phyloP scores from a whole-genome alignment of 1,284 basidiomycete genomes.

The Ceratobasidium sp. region DNA sequence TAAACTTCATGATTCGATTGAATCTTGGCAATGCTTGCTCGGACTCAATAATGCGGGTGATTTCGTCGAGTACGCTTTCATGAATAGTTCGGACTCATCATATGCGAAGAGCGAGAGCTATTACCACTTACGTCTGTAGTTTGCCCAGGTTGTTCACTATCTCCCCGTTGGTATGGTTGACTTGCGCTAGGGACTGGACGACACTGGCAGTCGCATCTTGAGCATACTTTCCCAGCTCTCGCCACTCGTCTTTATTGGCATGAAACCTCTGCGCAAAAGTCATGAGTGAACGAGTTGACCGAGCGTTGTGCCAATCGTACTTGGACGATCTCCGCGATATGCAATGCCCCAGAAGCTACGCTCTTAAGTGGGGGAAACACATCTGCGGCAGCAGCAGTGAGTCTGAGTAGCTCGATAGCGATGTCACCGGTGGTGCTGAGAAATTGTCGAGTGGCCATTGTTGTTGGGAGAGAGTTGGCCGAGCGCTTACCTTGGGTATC shows the following conservation, averaged over 20 bases:
- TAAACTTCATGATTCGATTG: background rate
- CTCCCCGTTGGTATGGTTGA: background rate
- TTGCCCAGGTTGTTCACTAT: background rate
- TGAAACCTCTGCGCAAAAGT: background rate
- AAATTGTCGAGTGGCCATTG: background rate
- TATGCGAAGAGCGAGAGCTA: no score
- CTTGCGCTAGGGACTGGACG: background rate
- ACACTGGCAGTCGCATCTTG: background rate
- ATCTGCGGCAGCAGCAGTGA: background rate
- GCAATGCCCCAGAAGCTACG: background rate
- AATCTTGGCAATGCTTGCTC: background rate
- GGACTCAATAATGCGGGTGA: background rate
- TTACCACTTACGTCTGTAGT: background rate
- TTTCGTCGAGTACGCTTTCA: background rate
- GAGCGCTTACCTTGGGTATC: background rate
- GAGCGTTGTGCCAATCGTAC: background rate
- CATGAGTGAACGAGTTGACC: background rate
- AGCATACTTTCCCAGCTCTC: background rate
- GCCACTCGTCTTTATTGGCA: background rate
- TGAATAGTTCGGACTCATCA: no score
- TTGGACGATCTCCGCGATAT: background rate
- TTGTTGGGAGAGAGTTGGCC: background rate
- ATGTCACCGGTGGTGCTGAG: background rate
- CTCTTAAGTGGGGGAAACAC: constrained; percentile 2
- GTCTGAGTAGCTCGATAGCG: background rate